A percentile compares a stretch with the other conserved stretches of the same genome.
Evolutionary conservation across 306 rosid species (phyloP).

Genomic region (Mucuna pruriens): DNA sequence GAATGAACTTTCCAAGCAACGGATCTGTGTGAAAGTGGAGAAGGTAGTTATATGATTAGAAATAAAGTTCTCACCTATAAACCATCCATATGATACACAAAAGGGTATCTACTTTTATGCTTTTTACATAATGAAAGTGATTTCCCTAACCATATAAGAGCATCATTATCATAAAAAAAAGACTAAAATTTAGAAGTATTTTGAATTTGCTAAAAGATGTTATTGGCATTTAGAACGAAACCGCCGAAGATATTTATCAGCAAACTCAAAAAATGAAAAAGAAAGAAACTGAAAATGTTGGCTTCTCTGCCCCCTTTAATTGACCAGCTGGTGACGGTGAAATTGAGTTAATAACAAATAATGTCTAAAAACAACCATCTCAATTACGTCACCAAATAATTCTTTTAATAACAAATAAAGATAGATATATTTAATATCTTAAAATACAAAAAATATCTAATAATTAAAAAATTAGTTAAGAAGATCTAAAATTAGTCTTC

Average conservation of each 20-base stretch:
- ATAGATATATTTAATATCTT: background rate
- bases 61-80: background rate
- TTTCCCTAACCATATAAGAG: background rate
- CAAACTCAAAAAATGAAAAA: background rate
- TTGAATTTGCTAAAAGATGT: slow-evolving; percentile 18
- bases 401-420: background rate
- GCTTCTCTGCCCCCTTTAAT: background rate
- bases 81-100: background rate
- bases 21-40: background rate
- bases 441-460: too few species aligned
- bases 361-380: slow-evolving; percentile 5
- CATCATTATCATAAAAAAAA: background rate
- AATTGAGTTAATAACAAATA: slow-evolving; percentile 20
- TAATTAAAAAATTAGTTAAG: too few species aligned
- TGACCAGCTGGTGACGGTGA: background rate
- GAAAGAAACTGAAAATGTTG: background rate
- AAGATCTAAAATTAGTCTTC: too few species aligned
- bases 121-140: background rate
- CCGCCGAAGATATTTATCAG: background rate
- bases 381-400: slow-evolving; percentile 20
- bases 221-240: slow-evolving; percentile 3
- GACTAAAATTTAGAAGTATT: background rate
- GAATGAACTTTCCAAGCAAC: background rate
- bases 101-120: slow-evolving; percentile 3
- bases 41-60: background rate